phyloP scores from a whole-genome alignment of 1,284 basidiomycete genomes.

The Amylostereum chailletii region DNA sequence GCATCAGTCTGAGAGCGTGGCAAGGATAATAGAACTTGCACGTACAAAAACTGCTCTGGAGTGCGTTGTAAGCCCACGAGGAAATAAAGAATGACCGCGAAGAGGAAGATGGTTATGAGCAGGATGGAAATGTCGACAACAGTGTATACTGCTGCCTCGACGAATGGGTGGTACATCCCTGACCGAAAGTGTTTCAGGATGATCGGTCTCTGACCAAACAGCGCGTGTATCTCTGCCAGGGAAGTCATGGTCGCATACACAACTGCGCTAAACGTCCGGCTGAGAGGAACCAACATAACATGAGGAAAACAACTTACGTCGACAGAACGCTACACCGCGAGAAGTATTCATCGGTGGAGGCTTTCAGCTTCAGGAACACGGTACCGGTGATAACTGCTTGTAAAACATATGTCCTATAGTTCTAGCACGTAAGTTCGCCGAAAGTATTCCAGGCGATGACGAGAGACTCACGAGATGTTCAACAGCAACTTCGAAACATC shows the following conservation, averaged over 20 bases:
- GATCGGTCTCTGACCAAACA: slow-evolving; percentile 50
- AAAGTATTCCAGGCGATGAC: background rate
- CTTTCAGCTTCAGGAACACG: slow-evolving; percentile 43
- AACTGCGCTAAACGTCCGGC: too few species aligned
- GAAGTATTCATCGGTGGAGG: slow-evolving; percentile 27
- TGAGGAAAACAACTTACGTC: too few species aligned
- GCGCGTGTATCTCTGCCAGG: slow-evolving; percentile 31
- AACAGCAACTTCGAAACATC: background rate
- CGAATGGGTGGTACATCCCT: slow-evolving; percentile 47
- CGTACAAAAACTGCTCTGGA: too few species aligned
- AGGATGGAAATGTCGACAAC: slow-evolving; percentile 54
- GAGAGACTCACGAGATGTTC: too few species aligned
- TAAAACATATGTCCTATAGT: slow-evolving; percentile 16
- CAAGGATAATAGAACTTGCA: too few species aligned
- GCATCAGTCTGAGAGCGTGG: too few species aligned
- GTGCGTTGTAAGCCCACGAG: too few species aligned
- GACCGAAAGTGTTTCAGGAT: slow-evolving; percentile 41
- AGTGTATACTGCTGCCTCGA: slow-evolving; percentile 49
- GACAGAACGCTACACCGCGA: too few species aligned
- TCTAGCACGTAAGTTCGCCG: slow-evolving; percentile 7
- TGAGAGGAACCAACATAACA: too few species aligned
- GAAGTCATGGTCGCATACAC: slow-evolving; percentile 25
- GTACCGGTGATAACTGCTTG: slow-evolving; percentile 17
- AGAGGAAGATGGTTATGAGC: slow-evolving; percentile 12
- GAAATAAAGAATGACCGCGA: slow-evolving; percentile 47